Conservation (phyloP, 805 yeast genomes). For the Lachancea fermentati region DNA sequence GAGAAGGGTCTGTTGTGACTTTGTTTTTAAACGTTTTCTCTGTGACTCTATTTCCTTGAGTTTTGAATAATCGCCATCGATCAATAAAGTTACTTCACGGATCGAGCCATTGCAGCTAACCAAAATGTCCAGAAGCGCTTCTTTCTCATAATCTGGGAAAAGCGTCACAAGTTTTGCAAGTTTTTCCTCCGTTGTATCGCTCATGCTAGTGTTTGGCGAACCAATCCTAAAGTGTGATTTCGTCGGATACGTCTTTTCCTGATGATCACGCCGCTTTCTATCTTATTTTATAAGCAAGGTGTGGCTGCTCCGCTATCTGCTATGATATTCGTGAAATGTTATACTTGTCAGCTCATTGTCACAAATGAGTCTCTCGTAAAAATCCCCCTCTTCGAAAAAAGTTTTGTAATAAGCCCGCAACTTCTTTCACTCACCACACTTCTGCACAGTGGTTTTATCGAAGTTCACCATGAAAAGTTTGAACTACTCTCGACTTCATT, state of each 20-base stretch:
- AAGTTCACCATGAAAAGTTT: too few species aligned
- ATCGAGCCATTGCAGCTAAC: constrained; percentile 50
- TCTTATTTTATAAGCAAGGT: too few species aligned
- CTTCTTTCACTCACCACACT: neutral
- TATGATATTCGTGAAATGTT: neutral
- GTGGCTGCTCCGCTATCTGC: too few species aligned
- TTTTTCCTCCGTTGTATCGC: constrained; percentile 35
- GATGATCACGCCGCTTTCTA: too few species aligned
- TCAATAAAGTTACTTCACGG: constrained; percentile 35
- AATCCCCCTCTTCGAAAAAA: constrained; percentile 4
- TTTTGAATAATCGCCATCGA: constrained; percentile 33
- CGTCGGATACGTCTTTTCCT: too few species aligned
- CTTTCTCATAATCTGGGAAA: constrained; percentile 42
- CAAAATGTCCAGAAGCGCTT: constrained; percentile 45
- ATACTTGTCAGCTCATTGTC: neutral
- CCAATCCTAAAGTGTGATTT: too few species aligned
- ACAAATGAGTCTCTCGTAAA: constrained; percentile 1
- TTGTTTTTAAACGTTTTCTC: constrained; percentile 10
- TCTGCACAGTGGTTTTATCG: neutral
- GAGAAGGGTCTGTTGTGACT: constrained; percentile 5
- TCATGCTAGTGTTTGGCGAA: too few species aligned
- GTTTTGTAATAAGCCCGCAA: constrained; percentile 3
- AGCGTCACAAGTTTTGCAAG: constrained; percentile 31
- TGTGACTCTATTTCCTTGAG: neutral
- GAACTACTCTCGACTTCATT: too few species aligned